Conservation (phyloP, 306 rosid species). For the Medicago ruthenica region DNA sequence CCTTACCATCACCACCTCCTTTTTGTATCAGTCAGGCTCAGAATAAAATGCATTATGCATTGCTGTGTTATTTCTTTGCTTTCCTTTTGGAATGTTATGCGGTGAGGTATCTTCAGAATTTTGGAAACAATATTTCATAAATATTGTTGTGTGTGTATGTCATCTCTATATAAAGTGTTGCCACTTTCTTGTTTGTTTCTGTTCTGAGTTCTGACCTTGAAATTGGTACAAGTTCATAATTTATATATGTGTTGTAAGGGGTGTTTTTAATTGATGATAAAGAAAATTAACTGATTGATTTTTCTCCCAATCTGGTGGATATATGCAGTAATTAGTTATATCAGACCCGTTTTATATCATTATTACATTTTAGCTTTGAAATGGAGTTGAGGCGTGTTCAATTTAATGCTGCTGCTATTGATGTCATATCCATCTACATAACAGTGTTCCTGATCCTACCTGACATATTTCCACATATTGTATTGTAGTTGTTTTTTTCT, state of each 20-base stretch:
- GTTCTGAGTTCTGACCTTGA: constrained; percentile 3
- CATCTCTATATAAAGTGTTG: constrained; percentile 34
- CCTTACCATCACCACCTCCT: constrained; percentile 15
- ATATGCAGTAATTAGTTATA: neutral
- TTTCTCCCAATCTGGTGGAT: neutral
- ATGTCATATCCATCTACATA: neutral
- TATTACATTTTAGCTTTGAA: neutral
- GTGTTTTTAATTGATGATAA: constrained; percentile 5
- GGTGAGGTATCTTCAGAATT: constrained; percentile 49
- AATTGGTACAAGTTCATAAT: constrained; percentile 11
- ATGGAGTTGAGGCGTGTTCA: neutral
- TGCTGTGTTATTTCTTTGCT: constrained; percentile 47
- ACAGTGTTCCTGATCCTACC: constrained; percentile 17
- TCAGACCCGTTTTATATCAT: no score
- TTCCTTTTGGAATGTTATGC: constrained; percentile 59
- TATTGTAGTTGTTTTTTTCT: constrained; percentile 22
- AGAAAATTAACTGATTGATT: neutral
- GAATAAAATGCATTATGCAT: constrained; percentile 44
- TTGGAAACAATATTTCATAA: constrained; percentile 42
- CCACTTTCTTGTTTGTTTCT: constrained; percentile 39
- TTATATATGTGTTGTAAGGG: neutral
- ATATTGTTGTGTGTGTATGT: constrained; percentile 45
- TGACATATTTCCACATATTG: constrained; percentile 27
- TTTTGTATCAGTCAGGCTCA: constrained; percentile 37
- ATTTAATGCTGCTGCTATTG: neutral